Base-by-base conservation (phyloP, 768 basidiomycete genomes). In the Pisolithus sp. region DNA sequence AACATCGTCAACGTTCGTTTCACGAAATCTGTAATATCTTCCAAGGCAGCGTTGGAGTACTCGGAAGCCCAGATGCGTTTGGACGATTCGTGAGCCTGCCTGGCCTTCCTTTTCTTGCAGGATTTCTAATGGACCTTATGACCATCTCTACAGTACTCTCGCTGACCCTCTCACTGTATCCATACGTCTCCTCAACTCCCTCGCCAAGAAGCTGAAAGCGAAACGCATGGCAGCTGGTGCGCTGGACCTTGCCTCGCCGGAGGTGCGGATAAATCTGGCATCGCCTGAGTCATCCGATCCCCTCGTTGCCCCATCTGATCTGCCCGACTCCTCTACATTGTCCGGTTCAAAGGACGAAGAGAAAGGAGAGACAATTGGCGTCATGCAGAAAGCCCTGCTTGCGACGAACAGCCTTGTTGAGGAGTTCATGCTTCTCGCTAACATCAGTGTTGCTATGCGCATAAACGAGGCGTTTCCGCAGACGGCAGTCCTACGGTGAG, bases 371-470 rank as follows among this genome's bases (percentile, higher is more conserved):
- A 47, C 46, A 12, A 90, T 97, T 55, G 95, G 97, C 56, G 94
- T 99, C 9, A 93, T 97, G 70, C 93, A 94, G 66, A 98, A 98
- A 67, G 86, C 91, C 61, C 65, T 89, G 62, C 73, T 80, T 26
- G 94, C 98, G 71, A 99, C 96, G 8, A 98, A 98, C 64, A 93
- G 89, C 56, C 72, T 98, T 7, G 96, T 98, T 2, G 96, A 99
- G 68, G 96, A 98, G 68, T 97, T 99, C 71, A 99, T 99, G 96
- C 73, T 99, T 57, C 82, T 99, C 53, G 95, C 96, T 6, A 99
- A 98, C 61, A 88, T 95, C 59, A 90, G 86, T 57, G 96, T 97
- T 1, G 95, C 96, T 6, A 70, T 73, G 58, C 89, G 87, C 69
- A 97, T 96, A 15, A 88, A 95, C 62, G 90, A 95, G 60, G 84